Base-by-base conservation (phyloP, 768 basidiomycete genomes). In the Boletus coccyginus region DNA sequence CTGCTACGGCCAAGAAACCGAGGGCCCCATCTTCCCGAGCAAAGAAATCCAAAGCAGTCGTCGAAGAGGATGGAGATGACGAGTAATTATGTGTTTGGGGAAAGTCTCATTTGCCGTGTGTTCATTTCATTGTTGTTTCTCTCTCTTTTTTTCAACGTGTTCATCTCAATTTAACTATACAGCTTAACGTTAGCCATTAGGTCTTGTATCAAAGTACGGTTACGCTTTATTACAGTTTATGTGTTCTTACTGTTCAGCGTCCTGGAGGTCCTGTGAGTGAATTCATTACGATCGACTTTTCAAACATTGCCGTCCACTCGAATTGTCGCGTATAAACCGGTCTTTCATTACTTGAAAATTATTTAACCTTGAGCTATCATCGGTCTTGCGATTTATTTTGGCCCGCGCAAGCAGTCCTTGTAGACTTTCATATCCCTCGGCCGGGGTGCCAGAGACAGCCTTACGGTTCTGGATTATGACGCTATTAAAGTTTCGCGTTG, bases 11-110 rank as follows among this genome's bases (percentile, higher is more conserved):
- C 36, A 84, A 82, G 62, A 74, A 71, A 51, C 41, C 66, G 3
- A 72, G 54, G 53, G 59, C 66, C n/a, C 21, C 66, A 32, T 40
- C 63, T 32, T 64, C 71, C 35, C 65, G 74, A 42, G 55, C 53
- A 33, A 74, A 72, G 66, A 75, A 74, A 73, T 75, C 75, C 58
- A 81, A 81, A 64, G 80, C 72, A 58, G 64, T 71, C 27, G 64
- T 80, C 19, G 80, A 81, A 50, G 80, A 81, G 13, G 76, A 77
- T 8, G 72, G 72, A 35, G 66, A 69, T 19, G 67, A 68, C 1
- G 67, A 70, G 53, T 70, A 57, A 62, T 53, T 55, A 43, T 32
- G 19, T 27, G n/a, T 13, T 31, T 36, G 33, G n/a, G 16, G 21
- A 38, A 24, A 41, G 19, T 50, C 24, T 53, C 21, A 24, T 56